Evolutionary conservation across 73 alveolate genomes (phyloP).

Genomic region (Tetrahymena thermophila): DNA sequence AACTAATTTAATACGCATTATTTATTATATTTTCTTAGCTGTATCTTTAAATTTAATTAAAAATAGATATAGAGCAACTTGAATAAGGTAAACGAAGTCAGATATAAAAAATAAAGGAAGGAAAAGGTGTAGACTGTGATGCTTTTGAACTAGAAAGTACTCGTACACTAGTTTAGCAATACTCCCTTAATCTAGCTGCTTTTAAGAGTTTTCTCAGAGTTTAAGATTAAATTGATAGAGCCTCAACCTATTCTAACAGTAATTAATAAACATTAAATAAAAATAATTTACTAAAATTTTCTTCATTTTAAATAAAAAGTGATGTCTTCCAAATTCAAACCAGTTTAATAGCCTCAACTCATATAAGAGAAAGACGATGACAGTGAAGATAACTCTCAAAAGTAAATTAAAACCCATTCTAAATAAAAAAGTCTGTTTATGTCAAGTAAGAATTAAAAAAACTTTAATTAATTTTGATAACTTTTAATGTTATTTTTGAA

Average conservation of each 20-base stretch:
- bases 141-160: not conserved
- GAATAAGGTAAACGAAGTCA: not conserved
- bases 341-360: not conserved
- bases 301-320: not conserved
- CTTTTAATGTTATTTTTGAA: too few relatives aligned
- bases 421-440: too few relatives aligned
- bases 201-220: not conserved
- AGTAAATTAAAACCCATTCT: not conserved
- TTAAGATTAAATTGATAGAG: not conserved
- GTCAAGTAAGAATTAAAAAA: not conserved
- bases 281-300: too few relatives aligned
- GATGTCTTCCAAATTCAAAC: not conserved
- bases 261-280: too few relatives aligned
- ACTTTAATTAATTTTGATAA: too few relatives aligned
- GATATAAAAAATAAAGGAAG: not conserved
- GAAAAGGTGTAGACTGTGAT: not conserved
- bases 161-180: not conserved
- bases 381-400: not conserved
- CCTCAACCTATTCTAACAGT: not conserved
- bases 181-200: not conserved
- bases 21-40: not conserved
- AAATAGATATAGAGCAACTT: not conserved
- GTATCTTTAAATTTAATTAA: not conserved
- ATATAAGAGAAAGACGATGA: not conserved
- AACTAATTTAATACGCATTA: not conserved